Conservation (phyloP, 116 monocot genomes). For the Dioscorea cayenensis region DNA sequence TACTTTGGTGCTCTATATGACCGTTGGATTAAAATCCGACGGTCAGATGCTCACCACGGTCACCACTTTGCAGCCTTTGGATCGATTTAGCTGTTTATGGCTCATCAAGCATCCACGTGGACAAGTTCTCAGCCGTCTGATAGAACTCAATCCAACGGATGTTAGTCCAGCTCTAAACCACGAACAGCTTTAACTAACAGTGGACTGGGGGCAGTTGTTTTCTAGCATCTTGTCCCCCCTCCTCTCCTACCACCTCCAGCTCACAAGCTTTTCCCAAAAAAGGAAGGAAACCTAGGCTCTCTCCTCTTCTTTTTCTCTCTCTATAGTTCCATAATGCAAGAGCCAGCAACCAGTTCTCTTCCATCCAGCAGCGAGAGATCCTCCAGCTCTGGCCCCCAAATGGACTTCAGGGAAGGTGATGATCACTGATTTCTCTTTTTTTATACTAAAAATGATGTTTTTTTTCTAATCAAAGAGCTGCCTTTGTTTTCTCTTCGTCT, state of each 20-base stretch:
- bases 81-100: slow-evolving; percentile 22
- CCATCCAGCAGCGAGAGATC: slow-evolving; percentile 88
- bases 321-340: slow-evolving; percentile 38
- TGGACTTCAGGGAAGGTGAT: slow-evolving; percentile 69
- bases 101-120: slow-evolving; percentile 28
- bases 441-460: neutral
- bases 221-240: too few species aligned
- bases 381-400: slow-evolving; percentile 58
- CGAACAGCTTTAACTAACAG: neutral
- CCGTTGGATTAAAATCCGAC: slow-evolving; percentile 7
- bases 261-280: neutral
- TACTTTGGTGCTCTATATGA: neutral
- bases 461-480: neutral
- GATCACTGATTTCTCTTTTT: neutral
- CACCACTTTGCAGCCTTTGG: slow-evolving; percentile 25
- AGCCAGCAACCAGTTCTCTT: slow-evolving; percentile 51
- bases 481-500: neutral
- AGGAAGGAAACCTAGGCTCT: neutral
- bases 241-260: neutral
- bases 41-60: slow-evolving; percentile 24
- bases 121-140: slow-evolving; percentile 16
- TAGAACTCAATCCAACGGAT: slow-evolving; percentile 29
- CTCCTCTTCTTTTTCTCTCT: neutral
- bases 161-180: slow-evolving; percentile 13
- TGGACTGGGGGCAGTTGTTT: too few species aligned